Percentiles rank a stretch among this genome's conserved stretches.
Evolutionary conservation across 805 yeast genomes (phyloP).

Genomic region (Barnettozyma pratensis): DNA sequence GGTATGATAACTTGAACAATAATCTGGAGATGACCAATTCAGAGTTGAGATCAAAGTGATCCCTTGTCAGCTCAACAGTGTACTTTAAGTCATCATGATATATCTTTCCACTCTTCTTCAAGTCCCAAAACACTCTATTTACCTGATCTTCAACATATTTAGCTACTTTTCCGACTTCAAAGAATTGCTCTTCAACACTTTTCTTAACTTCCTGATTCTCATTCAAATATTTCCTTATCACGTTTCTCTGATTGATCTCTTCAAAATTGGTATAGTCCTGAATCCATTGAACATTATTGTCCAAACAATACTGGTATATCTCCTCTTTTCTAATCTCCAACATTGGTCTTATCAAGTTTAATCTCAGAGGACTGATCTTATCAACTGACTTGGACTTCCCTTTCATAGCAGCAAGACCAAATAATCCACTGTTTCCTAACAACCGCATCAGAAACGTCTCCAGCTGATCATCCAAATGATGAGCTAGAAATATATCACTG

Average conservation of each 20-base stretch:
- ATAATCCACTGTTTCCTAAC: conserved; percentile 36
- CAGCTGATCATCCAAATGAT: conserved; percentile 65
- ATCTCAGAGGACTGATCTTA: conserved; percentile 9
- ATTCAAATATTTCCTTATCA: conserved; percentile 35
- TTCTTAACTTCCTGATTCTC: conserved; percentile 11
- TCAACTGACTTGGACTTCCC: conserved; percentile 18
- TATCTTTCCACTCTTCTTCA: conserved; percentile 2
- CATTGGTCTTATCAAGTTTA: conserved; percentile 47
- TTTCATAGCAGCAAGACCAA: conserved; percentile 58
- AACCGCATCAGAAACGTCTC: conserved; percentile 65
- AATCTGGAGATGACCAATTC: conserved; percentile 21
- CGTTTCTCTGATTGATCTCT: conserved; percentile 52
- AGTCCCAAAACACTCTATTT: not conserved
- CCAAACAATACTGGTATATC: conserved; percentile 41
- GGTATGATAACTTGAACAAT: conserved; percentile 24
- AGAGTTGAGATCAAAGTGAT: conserved; percentile 13
- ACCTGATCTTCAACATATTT: conserved; percentile 16
- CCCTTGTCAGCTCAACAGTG: conserved; percentile 15
- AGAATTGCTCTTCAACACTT: conserved; percentile 13
- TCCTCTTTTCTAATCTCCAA: conserved; percentile 39
- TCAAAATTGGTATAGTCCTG: conserved; percentile 62
- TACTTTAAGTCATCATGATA: conserved; percentile 1
- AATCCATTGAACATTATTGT: conserved; percentile 48
- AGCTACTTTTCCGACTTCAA: conserved; percentile 18
- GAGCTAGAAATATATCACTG: conserved; percentile 51